Base-by-base conservation (phyloP, 2,329 filamentous ascomycete species). In the Cercospora sojina region DNA sequence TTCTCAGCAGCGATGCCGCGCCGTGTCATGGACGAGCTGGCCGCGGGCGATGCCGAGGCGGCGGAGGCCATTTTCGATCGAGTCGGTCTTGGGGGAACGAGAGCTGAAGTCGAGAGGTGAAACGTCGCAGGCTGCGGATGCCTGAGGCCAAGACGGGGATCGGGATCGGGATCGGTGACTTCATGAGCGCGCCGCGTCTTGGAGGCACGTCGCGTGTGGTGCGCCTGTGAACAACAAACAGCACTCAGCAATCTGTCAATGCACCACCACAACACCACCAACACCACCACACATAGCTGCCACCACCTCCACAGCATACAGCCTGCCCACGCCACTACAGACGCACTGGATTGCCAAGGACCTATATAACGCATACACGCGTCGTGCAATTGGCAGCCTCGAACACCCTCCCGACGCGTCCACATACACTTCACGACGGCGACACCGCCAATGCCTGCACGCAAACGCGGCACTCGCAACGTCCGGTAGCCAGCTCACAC, bases 361-460 rank as follows among this genome's bases (percentile, higher is more conserved):
- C 13, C 20, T 23, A 51, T 27, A 51, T 25, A 18, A 12, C 25
- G 20, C 38, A 49, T 32, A 31, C 58, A 29, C 58, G 41, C 38
- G 13, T 32, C 58, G n/a, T 29, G 9, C 58, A 29, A n/a, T 38
- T 10, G 18, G 57, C 35, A 9, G 58, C 23, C 27, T 9, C 35
- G 25, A 49, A 41, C 18, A 7, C 23, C 25, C 6, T 23, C 59
- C 29, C 13, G 41, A 61, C 59, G 59, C 59, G 59, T 61, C 7
- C 20, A 61, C 23, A 61, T 47, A 20, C 38, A 31, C n/a, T 5
- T 27, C 23, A 49, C 29, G n/a, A 31, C 41, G 58, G 9, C 10
- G 25, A 47, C 32, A 29, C 60, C 35, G 35, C 60, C 60, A 56
- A 63, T 63, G 60, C 32, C 60, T 57, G 60, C 51, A 63, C 60